Conservation (phyloP, 2,329 filamentous ascomycete genomes). For the Verticillium zaregamsianum region DNA sequence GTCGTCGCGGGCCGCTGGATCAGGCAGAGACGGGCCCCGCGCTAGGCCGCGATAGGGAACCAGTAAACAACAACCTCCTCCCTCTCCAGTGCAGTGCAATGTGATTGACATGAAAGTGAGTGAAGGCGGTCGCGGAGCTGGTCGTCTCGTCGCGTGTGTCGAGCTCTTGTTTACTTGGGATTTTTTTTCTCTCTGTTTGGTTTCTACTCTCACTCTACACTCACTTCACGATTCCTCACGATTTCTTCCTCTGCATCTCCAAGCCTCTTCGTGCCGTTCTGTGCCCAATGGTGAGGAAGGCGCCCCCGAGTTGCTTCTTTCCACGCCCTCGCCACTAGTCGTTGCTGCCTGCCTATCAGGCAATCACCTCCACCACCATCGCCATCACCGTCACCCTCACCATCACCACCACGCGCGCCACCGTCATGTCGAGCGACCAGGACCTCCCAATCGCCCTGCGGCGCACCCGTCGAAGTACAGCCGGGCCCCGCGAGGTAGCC, state of each 20-base stretch:
- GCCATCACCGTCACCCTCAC: not conserved
- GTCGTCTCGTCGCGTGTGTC: not conserved
- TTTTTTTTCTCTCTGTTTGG: slow-evolving; percentile 8
- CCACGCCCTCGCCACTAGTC: not conserved
- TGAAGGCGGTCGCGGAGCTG: too few species aligned
- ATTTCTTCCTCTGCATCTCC: not conserved
- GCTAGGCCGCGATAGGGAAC: slow-evolving; percentile 35
- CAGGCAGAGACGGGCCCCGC: slow-evolving; percentile 1
- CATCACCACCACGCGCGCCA: not conserved
- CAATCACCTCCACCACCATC: not conserved
- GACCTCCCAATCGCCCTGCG: slow-evolving; percentile 51
- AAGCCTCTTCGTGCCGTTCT: not conserved
- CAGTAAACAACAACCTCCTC: slow-evolving; percentile 38
- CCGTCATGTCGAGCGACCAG: not conserved
- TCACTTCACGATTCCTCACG: not conserved
- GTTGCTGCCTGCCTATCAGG: not conserved
- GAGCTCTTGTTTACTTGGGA: slow-evolving; percentile 3
- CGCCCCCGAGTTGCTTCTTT: not conserved
- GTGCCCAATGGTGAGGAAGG: too few species aligned
- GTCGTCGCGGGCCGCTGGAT: not conserved
- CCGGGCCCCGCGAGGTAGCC: slow-evolving; percentile 14
- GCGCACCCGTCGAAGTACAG: slow-evolving; percentile 43
- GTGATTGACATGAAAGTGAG: too few species aligned
- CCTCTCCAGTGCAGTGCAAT: not conserved
- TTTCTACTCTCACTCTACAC: not conserved